phyloP scores from a whole-genome alignment of 169 alveolate genomes.

The Plasmodium reichenowi region DNA sequence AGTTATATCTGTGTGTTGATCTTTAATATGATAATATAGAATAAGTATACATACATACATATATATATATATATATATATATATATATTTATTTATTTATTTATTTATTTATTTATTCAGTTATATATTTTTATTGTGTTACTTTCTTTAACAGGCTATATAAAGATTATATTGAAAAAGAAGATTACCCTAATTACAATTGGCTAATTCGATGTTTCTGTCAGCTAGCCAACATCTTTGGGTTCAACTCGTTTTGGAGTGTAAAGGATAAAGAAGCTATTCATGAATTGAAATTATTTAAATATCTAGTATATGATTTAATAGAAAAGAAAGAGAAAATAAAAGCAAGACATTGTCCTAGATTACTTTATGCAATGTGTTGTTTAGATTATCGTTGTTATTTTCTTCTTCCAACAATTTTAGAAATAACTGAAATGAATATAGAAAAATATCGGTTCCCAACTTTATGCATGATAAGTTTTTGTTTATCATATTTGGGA shows the following conservation, averaged over 20 bases:
- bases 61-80: background rate
- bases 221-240: conserved; percentile 89
- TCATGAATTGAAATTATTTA: conserved; percentile 84
- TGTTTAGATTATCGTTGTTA: conserved; percentile 89
- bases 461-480: conserved; percentile 82
- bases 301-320: conserved; percentile 86
- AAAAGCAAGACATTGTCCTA: conserved; percentile 87
- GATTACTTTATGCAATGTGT: conserved; percentile 87
- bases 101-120: background rate
- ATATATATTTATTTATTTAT: background rate
- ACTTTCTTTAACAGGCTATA: conserved; percentile 78
- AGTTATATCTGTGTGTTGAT: background rate
- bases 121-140: background rate
- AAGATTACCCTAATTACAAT: conserved; percentile 87
- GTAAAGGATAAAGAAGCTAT: conserved; percentile 84
- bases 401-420: conserved; percentile 84
- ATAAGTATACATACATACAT: background rate
- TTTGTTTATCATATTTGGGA: conserved; percentile 82
- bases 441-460: conserved; percentile 78
- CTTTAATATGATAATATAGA: background rate
- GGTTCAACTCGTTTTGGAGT: conserved; percentile 91
- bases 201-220: conserved; percentile 91
- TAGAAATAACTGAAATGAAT: conserved; percentile 80
- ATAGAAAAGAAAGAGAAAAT: conserved; percentile 80
- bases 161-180: conserved; percentile 85